phyloP scores from a whole-genome alignment of 1,284 basidiomycete genomes.

The Malassezia brasiliensis region DNA sequence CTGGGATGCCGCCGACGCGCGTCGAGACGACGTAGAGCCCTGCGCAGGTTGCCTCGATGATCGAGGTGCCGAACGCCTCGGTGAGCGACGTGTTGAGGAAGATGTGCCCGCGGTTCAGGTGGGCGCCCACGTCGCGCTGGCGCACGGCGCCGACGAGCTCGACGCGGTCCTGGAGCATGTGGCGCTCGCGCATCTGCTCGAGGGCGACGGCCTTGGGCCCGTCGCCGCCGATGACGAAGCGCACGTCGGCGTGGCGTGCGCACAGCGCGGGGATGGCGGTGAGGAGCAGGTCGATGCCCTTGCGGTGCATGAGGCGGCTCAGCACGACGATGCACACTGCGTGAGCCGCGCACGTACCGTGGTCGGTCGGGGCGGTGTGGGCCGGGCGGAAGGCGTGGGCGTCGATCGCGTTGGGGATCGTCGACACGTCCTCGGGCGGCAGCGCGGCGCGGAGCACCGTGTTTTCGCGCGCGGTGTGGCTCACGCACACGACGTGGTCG shows the following conservation, averaged over 20 bases:
- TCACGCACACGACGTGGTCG: constrained; percentile 89
- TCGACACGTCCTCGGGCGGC: constrained; percentile 33
- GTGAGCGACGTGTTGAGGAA: constrained; percentile 93
- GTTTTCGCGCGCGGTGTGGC: constrained; percentile 88
- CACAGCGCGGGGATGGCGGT: constrained; percentile 85
- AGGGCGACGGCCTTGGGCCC: constrained; percentile 92
- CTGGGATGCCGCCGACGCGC: constrained; percentile 86
- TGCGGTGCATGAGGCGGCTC: constrained; percentile 90
- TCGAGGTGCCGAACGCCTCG: constrained; percentile 90
- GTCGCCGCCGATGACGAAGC: constrained; percentile 79
- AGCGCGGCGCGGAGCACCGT: constrained; percentile 73
- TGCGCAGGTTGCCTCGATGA: constrained; percentile 87
- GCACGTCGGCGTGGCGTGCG: constrained; percentile 67
- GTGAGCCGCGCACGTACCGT: constrained; percentile 2
- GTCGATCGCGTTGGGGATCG: constrained; percentile 85
- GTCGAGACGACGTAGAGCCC: constrained; percentile 92
- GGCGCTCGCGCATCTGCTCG: constrained; percentile 87
- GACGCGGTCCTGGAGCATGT: constrained; percentile 79
- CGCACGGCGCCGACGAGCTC: constrained; percentile 72
- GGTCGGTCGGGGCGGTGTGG: constrained; percentile 19
- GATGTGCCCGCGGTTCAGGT: constrained; percentile 72
- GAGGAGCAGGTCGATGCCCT: constrained; percentile 90
- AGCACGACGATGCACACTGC: constrained; percentile 63
- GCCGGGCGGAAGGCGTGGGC: constrained; percentile 72
- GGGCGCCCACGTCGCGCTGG: constrained; percentile 71